Evolutionary conservation across 2,329 filamentous ascomycete species (phyloP).

Genomic region (Stachybotrys echinatus): DNA sequence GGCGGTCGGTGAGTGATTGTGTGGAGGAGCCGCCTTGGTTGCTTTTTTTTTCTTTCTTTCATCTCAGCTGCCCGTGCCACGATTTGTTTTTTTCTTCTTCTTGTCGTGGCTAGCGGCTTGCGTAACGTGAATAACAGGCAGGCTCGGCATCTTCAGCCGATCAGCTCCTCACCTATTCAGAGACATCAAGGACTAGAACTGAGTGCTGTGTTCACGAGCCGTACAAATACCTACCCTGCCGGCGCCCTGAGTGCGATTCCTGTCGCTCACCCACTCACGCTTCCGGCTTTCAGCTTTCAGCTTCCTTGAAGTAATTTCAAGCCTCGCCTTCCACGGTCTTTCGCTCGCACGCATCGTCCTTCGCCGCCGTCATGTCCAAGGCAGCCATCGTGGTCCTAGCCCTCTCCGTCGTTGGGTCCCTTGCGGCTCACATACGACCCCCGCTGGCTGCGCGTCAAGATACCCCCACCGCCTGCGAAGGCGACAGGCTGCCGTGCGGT

Average conservation of each 20-base stretch:
- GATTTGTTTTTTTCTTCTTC: background rate
- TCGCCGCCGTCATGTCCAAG: background rate
- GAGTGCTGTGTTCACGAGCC: background rate
- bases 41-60: background rate
- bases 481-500: slow-evolving; percentile 19
- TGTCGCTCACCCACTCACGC: too few species aligned
- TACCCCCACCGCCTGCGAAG: slow-evolving; percentile 14
- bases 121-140: background rate
- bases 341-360: background rate
- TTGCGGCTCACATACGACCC: slow-evolving; percentile 11
- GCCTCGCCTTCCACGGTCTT: too few species aligned
- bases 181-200: background rate
- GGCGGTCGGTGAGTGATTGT: too few species aligned
- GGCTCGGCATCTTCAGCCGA: background rate
- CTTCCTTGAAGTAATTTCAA: too few species aligned
- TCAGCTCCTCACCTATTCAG: background rate
- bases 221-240: background rate
- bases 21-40: too few species aligned
- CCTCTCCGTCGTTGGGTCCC: slow-evolving; percentile 11
- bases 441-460: slow-evolving; percentile 13
- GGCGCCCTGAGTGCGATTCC: too few species aligned
- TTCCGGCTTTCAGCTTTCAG: too few species aligned
- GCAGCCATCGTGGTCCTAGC: slow-evolving; percentile 9
- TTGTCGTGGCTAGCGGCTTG: background rate
- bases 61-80: background rate